Conservation (phyloP, 208 protist genomes). For the Trichomonas gallinae region DNA sequence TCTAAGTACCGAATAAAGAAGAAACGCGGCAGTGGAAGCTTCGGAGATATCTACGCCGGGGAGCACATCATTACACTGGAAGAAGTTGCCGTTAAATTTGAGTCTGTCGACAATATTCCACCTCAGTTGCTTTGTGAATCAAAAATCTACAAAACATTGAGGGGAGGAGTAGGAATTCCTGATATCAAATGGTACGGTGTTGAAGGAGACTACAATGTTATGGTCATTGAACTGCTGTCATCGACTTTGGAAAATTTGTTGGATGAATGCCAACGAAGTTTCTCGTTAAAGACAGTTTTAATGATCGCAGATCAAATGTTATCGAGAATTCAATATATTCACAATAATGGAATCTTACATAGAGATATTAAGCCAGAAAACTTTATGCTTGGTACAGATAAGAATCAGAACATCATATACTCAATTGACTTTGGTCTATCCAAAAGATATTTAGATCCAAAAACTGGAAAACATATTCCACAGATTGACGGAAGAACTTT, state of each 20-base stretch:
- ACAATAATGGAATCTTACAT: not conserved
- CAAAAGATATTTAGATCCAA: slow-evolving; percentile 93
- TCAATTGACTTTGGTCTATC: slow-evolving; percentile 60
- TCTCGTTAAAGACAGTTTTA: slow-evolving; percentile 91
- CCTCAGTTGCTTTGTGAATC: slow-evolving; percentile 93
- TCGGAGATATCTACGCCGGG: slow-evolving; percentile 75
- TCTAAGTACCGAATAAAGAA: slow-evolving; percentile 72
- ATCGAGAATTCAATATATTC: slow-evolving; percentile 58
- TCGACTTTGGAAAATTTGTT: slow-evolving; percentile 92
- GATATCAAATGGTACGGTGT: slow-evolving; percentile 76
- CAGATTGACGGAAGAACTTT: slow-evolving; percentile 55
- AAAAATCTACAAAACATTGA: slow-evolving; percentile 68
- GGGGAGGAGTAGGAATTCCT: slow-evolving; percentile 75
- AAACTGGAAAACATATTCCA: slow-evolving; percentile 92
- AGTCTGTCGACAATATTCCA: slow-evolving; percentile 57
- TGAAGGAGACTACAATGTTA: slow-evolving; percentile 89
- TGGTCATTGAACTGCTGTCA: slow-evolving; percentile 95
- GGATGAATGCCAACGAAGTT: slow-evolving; percentile 60
- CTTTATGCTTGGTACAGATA: slow-evolving; percentile 74
- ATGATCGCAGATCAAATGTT: slow-evolving; percentile 93
- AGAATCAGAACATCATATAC: slow-evolving; percentile 50
- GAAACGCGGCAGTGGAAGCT: slow-evolving; percentile 90
- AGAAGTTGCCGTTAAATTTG: slow-evolving; percentile 69
- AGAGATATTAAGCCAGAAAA: not conserved
- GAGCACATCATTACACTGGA: slow-evolving; percentile 47